Evolutionary conservation across 371 early-diverging fungal species (phyloP), one percentile per base, ranked within the genome.

Genomic region (Mortierella sp.): DNA sequence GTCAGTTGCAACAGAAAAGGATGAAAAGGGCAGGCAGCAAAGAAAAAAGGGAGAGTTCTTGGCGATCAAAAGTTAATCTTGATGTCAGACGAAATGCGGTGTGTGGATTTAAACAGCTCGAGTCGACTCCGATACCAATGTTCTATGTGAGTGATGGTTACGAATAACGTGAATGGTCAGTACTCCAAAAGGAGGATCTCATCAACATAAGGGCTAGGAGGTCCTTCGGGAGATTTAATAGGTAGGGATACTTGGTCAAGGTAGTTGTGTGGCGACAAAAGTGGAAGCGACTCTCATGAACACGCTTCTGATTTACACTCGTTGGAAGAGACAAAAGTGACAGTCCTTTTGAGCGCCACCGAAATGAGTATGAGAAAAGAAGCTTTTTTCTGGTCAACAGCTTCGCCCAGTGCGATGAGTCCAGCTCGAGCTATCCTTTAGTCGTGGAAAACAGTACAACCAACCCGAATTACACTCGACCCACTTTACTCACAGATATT

Each of bases 11-110:
- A 58, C 10, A 2, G 44, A 49, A 38, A 32, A 43, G 63, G 18
- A 3, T 10, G 55, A 10, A 10, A 12, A 43, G 8, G 35, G 21
- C 18, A 32, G 7, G 14, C 1, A 63, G 63, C 4, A 18, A 65
- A 18, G 46, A 48, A 56, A n/a, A 35, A 41, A 24, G 41, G 43
- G 41, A 63, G 68, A 68, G 68, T 68, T 24, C 24, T 68, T 4
- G 43, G 0, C 68, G 43, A 24, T 41, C 43, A 68, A 68, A 68
- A 68, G 38, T 3, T 7, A 41, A 21, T 38, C 24, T 41, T 10
- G 68, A 68, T 21, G 72, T 65, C 72, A 72, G 63, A 77, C 77
- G 63, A 77, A 77, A 77, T 77, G 72, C 77, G 60, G 48, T 38
- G 12, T 60, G 27, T 16, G 72, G 41, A 70, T 68, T 68, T 41